Percentiles rank a stretch among this genome's conserved stretches.
Evolutionary conservation across 169 alveolate genomes (phyloP).

Genomic region (Plasmodium coatneyi): DNA sequence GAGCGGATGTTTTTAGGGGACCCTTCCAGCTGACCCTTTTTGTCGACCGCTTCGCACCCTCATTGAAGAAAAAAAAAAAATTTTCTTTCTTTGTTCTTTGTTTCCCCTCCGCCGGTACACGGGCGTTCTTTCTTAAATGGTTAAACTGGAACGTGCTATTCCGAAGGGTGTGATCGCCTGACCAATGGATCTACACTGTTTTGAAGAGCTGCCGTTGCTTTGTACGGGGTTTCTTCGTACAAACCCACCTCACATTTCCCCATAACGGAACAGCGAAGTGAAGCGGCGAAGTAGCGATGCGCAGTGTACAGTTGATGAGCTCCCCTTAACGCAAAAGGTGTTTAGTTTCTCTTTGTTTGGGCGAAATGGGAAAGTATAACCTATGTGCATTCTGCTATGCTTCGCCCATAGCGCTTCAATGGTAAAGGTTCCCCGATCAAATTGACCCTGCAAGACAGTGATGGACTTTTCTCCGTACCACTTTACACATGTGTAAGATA

Average conservation of each 20-base stretch:
- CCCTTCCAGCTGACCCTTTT: too few species aligned
- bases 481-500: neutral
- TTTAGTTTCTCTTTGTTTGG: neutral
- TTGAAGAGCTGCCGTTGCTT: neutral
- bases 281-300: neutral
- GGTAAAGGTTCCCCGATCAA: neutral
- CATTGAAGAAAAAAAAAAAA: too few species aligned
- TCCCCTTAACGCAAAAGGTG: neutral
- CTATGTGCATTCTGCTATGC: neutral
- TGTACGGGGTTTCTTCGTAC: neutral
- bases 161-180: neutral
- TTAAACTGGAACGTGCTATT: neutral
- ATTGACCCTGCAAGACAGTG: neutral
- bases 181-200: neutral
- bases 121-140: neutral
- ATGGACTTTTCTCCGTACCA: neutral
- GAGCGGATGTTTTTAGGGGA: too few species aligned
- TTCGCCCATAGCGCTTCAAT: neutral
- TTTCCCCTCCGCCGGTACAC: neutral
- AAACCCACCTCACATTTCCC: neutral
- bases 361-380: neutral
- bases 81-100: neutral
- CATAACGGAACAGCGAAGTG: neutral
- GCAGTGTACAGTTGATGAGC: neutral
- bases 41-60: too few species aligned